Conservation (phyloP, 805 yeast species). For the Ogataea paradorogensis region DNA sequence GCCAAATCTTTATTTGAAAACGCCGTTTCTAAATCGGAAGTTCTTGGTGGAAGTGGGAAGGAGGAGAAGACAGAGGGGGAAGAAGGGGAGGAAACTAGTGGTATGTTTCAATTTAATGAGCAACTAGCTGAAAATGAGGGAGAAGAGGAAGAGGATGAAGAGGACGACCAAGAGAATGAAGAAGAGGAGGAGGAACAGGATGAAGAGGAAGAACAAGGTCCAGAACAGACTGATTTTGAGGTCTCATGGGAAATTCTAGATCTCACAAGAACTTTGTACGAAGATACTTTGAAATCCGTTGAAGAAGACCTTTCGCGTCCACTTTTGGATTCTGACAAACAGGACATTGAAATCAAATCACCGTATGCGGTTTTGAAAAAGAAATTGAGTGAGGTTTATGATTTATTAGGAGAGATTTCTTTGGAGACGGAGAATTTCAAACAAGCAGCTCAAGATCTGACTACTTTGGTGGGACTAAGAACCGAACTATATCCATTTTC, state of each 20-base stretch:
- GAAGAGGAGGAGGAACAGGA: constrained; percentile 20
- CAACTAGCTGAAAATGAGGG: constrained; percentile 33
- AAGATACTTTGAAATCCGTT: constrained; percentile 34
- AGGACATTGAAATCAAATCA: constrained; percentile 22
- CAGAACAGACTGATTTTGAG: constrained; percentile 71
- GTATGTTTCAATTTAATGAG: constrained; percentile 19
- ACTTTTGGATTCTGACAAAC: constrained; percentile 22
- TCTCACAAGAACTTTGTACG: constrained; percentile 66
- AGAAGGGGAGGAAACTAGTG: constrained; percentile 30
- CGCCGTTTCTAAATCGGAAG: constrained; percentile 72
- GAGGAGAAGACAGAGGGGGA: constrained; percentile 32
- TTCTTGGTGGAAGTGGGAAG: constrained; percentile 54
- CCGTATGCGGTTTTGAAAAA: constrained; percentile 38
- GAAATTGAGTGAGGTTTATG: constrained; percentile 71
- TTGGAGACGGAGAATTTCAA: constrained; percentile 84
- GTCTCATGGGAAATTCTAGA: constrained; percentile 88
- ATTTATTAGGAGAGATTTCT: constrained; percentile 83
- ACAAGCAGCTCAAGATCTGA: constrained; percentile 73
- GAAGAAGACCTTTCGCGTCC: constrained; percentile 14
- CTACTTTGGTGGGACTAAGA: constrained; percentile 53
- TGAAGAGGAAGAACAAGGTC: constrained; percentile 33
- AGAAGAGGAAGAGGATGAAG: constrained; percentile 24
- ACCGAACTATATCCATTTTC: constrained; percentile 47
- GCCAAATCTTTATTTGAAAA: constrained; percentile 78
- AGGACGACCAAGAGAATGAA: constrained; percentile 25